Base-by-base conservation (phyloP, 192 early-diverging fungal genomes). In the Backusella mclennaniae region DNA sequence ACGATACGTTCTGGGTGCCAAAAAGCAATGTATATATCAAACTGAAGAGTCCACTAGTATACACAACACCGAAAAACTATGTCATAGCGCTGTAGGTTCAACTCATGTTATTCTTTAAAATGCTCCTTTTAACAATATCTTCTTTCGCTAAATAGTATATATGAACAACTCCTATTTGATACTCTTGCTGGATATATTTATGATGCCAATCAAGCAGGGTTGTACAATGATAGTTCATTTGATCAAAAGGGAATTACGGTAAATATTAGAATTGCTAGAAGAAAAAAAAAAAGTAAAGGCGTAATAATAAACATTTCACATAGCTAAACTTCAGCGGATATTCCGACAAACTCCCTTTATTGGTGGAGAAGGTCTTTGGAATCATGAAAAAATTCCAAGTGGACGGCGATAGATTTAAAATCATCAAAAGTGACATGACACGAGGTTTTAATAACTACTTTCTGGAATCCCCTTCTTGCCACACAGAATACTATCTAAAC, bases 1-100 rank as follows among this genome's bases (percentile, higher is more conserved):
- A 98, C 82, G 95, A 97, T 79, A 92, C 86, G 2, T 99, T 95
- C 78, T 92, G 88, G 85, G 86, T 95, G 21, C 97, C 97, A 56
- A 95, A 95, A 72, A 92, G 92, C 74, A 89, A 90, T 73, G 79
- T 94, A 68, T 90, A 85, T 69, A 86, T 98, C 67, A 78, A 83
- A 56, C 82, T 91, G 42, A 86, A 84, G 49, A 94, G 87, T 23
- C 95, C 94, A 19, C 77, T 91, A 9, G 83, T 89, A 0, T 91
- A 97, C 78, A 85, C 88, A n/a, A 90, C 90, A 31, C 94, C 94
- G 31, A 82, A 85, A 39, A 85, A 88, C 67, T 90, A 87, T 71
- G 92, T 94, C 44, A 86, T 83, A 67, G 46, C 78, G 19, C 11
- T 35, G 15, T 78, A 78, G 31, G 67, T 66, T 23, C 71, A 6